Evolutionary conservation across 495 filamentous ascomycete genomes (phyloP).

Genomic region (Tetracladium setigerum): DNA sequence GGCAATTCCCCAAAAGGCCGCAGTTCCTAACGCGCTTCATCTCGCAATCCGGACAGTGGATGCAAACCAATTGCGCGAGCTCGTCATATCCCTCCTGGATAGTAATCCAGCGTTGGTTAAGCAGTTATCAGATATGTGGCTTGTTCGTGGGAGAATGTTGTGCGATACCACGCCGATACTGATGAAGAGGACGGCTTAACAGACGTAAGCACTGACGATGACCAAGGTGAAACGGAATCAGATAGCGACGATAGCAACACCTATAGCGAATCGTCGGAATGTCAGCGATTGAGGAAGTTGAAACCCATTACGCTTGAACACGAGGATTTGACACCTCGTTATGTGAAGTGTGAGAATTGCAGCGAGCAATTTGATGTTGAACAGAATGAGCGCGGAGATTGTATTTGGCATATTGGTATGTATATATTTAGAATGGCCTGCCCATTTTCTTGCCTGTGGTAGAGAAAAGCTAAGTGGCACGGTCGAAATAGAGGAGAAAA

Average conservation of each 20-base stretch:
- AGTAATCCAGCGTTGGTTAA: too few species aligned
- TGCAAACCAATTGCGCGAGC: too few species aligned
- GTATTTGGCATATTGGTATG: constrained; percentile 23
- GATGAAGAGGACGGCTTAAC: constrained; percentile 1
- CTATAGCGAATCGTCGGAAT: background rate
- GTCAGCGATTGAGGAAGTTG: background rate
- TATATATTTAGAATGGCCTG: background rate
- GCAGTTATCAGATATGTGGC: too few species aligned
- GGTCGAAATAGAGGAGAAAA: constrained; percentile 14
- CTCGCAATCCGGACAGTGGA: too few species aligned
- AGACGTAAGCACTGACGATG: background rate
- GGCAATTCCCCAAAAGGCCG: too few species aligned
- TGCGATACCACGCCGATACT: constrained; percentile 4
- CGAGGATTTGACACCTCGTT: constrained; percentile 10
- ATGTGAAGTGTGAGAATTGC: constrained; percentile 19
- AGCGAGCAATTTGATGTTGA: constrained; percentile 16
- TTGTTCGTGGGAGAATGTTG: background rate
- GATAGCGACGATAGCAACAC: constrained; percentile 26
- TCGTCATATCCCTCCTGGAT: too few species aligned
- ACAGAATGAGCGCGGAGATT: constrained; percentile 9
- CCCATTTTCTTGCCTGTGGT: too few species aligned
- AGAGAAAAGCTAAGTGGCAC: background rate
- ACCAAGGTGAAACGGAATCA: background rate
- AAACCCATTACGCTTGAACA: constrained; percentile 11
- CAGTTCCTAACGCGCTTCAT: too few species aligned